Conservation (phyloP, 2,329 filamentous ascomycete genomes). For the Nemania abortiva region DNA sequence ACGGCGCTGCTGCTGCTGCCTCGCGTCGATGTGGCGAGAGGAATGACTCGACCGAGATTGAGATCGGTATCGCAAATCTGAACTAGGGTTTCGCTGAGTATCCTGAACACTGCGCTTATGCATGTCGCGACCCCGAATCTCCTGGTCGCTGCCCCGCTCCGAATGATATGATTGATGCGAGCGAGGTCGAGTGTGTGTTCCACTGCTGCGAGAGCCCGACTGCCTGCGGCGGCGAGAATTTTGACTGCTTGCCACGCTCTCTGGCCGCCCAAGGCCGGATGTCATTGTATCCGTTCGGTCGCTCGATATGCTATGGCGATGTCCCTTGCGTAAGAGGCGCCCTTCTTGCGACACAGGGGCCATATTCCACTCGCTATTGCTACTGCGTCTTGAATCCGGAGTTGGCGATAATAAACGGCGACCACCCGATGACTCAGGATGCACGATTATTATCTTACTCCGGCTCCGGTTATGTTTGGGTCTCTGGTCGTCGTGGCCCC, state of each 20-base stretch:
- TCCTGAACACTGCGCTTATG: slow-evolving; percentile 6
- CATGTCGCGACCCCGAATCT: slow-evolving; percentile 10
- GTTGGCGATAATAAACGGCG: neutral
- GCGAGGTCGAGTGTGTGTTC: slow-evolving; percentile 3
- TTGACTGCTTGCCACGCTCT: slow-evolving; percentile 1
- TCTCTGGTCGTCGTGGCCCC: neutral
- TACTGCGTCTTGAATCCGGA: neutral
- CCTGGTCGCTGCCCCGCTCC: neutral
- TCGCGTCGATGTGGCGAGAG: slow-evolving; percentile 12
- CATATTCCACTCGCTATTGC: neutral
- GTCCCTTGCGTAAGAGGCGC: neutral
- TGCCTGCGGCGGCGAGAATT: neutral
- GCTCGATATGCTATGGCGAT: slow-evolving; percentile 1
- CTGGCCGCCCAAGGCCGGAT: slow-evolving; percentile 13
- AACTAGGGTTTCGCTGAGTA: neutral
- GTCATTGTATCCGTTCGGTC: slow-evolving; percentile 16
- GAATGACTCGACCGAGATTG: slow-evolving; percentile 7
- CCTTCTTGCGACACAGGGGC: neutral
- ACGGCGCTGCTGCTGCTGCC: neutral
- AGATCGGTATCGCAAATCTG: slow-evolving; percentile 3
- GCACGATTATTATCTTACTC: neutral
- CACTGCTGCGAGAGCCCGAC: neutral
- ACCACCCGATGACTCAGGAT: slow-evolving; percentile 12
- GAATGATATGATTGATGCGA: slow-evolving; percentile 14
- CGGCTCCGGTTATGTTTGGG: neutral